Conservation (phyloP, 2,329 filamentous ascomycete genomes). For the Penicillium psychrosexuale region DNA sequence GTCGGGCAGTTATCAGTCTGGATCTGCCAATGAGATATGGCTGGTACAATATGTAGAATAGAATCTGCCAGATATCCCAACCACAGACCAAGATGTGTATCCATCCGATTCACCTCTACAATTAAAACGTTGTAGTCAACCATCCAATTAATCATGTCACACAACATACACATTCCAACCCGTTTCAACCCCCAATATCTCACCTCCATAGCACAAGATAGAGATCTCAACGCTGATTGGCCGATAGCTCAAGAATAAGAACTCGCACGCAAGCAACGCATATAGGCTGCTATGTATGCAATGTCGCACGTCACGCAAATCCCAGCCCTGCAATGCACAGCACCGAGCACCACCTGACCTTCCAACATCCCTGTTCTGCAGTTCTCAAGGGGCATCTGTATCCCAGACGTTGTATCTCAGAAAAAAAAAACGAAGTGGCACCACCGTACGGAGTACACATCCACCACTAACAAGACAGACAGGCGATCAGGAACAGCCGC, state of each 20-base stretch:
- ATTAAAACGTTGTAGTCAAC: background rate
- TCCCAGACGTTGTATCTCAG: background rate
- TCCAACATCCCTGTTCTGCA: slow-evolving; percentile 9
- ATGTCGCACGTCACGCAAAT: slow-evolving; percentile 18
- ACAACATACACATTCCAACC: slow-evolving; percentile 3
- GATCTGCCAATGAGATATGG: background rate
- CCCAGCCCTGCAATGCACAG: slow-evolving; percentile 12
- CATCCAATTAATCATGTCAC: background rate
- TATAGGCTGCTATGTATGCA: slow-evolving; percentile 10
- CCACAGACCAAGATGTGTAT: background rate
- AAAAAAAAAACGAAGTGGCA: background rate
- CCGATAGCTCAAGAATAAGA: slow-evolving; percentile 4
- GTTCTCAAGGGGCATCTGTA: slow-evolving; percentile 10
- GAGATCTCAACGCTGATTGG: background rate
- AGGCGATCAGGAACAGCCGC: slow-evolving; percentile 10
- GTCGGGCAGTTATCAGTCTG: background rate
- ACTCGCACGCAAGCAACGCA: slow-evolving; percentile 8
- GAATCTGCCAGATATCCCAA: background rate
- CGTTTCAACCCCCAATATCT: background rate
- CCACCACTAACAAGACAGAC: background rate
- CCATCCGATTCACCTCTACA: background rate
- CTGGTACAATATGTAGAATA: background rate
- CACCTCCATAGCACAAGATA: slow-evolving; percentile 3
- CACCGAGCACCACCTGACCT: slow-evolving; percentile 24
- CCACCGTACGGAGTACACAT: background rate